Base-by-base conservation (phyloP, 208 protist genomes). In the Leishmania lainsoni region DNA sequence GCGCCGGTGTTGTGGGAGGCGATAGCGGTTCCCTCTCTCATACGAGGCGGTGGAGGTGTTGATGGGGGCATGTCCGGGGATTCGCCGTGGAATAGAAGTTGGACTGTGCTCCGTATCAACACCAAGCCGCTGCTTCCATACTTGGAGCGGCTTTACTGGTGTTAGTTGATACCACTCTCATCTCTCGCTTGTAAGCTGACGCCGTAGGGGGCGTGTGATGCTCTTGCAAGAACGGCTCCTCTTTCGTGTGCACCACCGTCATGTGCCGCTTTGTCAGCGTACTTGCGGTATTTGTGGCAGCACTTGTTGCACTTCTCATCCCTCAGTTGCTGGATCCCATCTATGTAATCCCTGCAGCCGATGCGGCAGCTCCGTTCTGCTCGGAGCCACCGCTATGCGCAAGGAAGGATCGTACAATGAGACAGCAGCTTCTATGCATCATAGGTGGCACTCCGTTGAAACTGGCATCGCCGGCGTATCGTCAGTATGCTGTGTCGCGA, bases 361-460 rank as follows among this genome's bases (percentile, higher is more conserved):
- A 56, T 51, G 49, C 63, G 29, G 52, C 56, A 52, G 71, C 39
- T 42, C 12, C 49, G 22, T 81, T 42, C 49, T 87, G 79, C 69
- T 56, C 65, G 10, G 81, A 80, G 68, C 81, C 75, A n/a, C 88
- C 88, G 42, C 65, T 91, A 54, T 91, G 87, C 73, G 72, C 80
- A 51, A 79, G 80, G 29, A 56, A 22, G 49, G 73, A 72, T 29
- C 39, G 79, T 45, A 85, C 82, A 54, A n/a, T 79, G 8, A 32
- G 17, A 26, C 75, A 86, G 48, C 77, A 76, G 20, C 8, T 85
- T 6, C 35, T 75, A 39, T 91, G 88, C 71, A 20, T 51, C 10
- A 20, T 88, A 20, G 6, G 39, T 0, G 59, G 32, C 10, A 59
- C 78, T 16, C 85, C 88, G 10, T 80, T 89, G 32, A 29, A 73